These are phyloP conservation scores for Crithidia bombi DNA, from an alignment of 208 protist genomes.

Conservation along the genomic window DNA sequence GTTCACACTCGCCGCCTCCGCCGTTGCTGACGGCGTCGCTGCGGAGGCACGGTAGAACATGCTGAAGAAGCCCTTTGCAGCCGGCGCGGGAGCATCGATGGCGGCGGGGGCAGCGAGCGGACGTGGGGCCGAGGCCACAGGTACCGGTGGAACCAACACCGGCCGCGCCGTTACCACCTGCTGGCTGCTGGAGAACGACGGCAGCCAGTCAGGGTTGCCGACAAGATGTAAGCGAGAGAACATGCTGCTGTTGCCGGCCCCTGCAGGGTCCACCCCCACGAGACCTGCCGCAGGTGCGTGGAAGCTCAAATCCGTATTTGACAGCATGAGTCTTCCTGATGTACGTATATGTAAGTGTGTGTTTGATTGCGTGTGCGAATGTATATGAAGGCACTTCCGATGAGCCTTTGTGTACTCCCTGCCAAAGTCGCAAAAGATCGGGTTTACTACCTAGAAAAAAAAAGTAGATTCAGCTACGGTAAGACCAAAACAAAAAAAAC, in stretches of 20 bases:
- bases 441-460: constrained; percentile 1
- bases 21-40: background rate
- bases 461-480: constrained; percentile 6
- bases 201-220: constrained; percentile 68
- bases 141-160: constrained; percentile 22
- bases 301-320: constrained; percentile 21
- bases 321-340: constrained; percentile 13
- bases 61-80: constrained; percentile 42
- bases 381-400: background rate
- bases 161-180: constrained; percentile 21
- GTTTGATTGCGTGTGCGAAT: background rate
- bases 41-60: constrained; percentile 37
- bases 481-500: constrained; percentile 6
- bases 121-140: constrained; percentile 15
- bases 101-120: constrained; percentile 25
- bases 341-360: too few species aligned
- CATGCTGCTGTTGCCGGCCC: constrained; percentile 17
- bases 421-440: too few species aligned
- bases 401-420: too few species aligned
- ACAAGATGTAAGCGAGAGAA: constrained; percentile 53
- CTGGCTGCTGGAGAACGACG: constrained; percentile 39
- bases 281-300: constrained; percentile 16
- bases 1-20: constrained; percentile 8
- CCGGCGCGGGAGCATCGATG: constrained; percentile 26
- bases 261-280: constrained; percentile 1